These are phyloP conservation scores for Pseudogymnoascus sp. DNA, from an alignment of 2,329 filamentous ascomycete species.

Conservation along the genomic window DNA sequence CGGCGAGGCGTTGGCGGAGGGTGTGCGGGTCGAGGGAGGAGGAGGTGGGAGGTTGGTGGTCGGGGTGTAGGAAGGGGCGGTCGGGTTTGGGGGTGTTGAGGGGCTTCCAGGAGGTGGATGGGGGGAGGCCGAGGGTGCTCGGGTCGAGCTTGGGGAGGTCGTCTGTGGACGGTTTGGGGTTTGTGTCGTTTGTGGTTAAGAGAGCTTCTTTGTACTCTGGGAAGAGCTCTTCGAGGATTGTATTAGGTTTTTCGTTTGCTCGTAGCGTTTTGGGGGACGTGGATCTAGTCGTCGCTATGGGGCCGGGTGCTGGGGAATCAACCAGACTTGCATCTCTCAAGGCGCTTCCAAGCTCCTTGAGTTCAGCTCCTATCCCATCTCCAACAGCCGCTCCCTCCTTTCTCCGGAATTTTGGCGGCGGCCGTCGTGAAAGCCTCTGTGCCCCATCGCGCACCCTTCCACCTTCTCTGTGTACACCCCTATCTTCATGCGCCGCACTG, in stretches of 20 bases:
- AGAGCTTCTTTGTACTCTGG: constrained; percentile 5
- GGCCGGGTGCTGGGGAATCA: not conserved
- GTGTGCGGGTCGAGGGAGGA: not conserved
- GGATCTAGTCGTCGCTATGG: not conserved
- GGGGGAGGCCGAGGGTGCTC: not conserved
- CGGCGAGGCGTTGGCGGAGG: not conserved
- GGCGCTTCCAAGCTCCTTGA: not conserved
- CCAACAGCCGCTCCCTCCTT: not conserved
- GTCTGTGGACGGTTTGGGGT: not conserved
- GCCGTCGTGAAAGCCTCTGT: not conserved
- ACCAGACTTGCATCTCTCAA: not conserved
- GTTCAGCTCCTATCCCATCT: not conserved
- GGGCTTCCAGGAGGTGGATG: constrained; percentile 9
- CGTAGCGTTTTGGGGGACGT: not conserved
- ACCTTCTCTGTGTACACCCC: not conserved
- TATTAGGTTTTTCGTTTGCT: constrained; percentile 18
- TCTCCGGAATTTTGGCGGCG: not conserved
- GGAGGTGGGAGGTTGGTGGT: not conserved
- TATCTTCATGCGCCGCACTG: not conserved
- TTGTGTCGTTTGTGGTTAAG: not conserved
- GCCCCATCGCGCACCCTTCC: not conserved
- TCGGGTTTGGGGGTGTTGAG: constrained; percentile 1
- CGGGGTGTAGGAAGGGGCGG: constrained; percentile 6
- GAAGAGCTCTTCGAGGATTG: not conserved
- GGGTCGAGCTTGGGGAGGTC: not conserved